A percentile compares a stretch with the other conserved stretches of the same genome.
phyloP scores from a whole-genome alignment of 192 early-diverging fungal genomes.

The Phlyctochytrium bullatum region DNA sequence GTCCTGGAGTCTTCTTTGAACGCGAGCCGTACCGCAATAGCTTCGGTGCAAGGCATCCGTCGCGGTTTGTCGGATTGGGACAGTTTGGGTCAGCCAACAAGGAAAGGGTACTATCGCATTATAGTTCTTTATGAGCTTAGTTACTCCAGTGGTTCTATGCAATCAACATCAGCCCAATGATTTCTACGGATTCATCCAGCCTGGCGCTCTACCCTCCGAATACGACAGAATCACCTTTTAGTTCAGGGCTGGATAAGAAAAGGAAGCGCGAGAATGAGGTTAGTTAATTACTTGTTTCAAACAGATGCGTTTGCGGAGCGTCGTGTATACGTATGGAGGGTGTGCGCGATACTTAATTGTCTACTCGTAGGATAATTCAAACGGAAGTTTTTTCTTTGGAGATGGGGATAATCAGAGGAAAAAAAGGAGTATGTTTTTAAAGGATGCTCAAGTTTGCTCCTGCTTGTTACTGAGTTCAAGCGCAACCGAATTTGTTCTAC shows the following conservation, averaged over 20 bases:
- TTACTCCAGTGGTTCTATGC: constrained; percentile 82
- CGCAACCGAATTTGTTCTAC: no score
- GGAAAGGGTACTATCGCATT: constrained; percentile 46
- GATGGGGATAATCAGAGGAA: constrained; percentile 22
- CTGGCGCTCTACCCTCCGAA: constrained; percentile 43
- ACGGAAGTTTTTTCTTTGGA: constrained; percentile 46
- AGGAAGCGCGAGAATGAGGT: no score
- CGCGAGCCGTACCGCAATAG: constrained; percentile 76
- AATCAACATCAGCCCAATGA: constrained; percentile 74
- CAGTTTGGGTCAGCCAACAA: constrained; percentile 65
- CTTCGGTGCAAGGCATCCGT: constrained; percentile 47
- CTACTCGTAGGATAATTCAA: constrained; percentile 3
- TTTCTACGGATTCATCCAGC: constrained; percentile 32
- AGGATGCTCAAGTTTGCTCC: no score
- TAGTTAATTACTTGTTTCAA: no score
- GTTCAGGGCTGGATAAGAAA: neutral
- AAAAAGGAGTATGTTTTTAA: constrained; percentile 19
- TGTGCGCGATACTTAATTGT: no score
- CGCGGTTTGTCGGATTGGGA: constrained; percentile 83
- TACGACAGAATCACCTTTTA: constrained; percentile 50
- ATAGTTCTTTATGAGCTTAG: neutral
- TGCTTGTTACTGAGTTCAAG: no score
- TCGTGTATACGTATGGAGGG: no score
- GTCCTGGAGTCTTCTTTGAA: constrained; percentile 69
- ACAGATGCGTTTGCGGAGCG: no score